A percentile compares a stretch with the other conserved stretches of the same genome.
Evolutionary conservation across 148 eudicot genomes (phyloP).

Genomic region (Spergularia bocconei): DNA sequence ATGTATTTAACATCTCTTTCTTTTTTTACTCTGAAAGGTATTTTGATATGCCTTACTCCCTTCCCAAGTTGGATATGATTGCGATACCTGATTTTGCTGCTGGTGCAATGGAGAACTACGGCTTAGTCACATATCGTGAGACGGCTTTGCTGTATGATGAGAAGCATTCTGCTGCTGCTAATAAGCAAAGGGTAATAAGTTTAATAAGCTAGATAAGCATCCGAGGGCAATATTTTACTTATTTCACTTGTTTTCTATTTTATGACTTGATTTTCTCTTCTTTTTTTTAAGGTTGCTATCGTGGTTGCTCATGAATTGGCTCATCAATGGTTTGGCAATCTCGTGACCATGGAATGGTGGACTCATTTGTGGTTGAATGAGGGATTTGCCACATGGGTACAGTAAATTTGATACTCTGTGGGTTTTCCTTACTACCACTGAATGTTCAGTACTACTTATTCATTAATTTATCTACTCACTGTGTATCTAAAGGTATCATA

Average conservation of each 20-base stretch:
- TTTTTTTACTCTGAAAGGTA: constrained; percentile 41
- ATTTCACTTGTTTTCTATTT: constrained; percentile 1
- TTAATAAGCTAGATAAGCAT: constrained; percentile 13
- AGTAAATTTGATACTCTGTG: neutral
- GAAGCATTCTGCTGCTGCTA: constrained; percentile 87
- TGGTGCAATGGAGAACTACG: constrained; percentile 99
- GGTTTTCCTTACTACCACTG: neutral
- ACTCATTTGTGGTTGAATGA: constrained; percentile 96
- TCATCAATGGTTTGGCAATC: constrained; percentile 99
- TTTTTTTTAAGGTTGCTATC: constrained; percentile 67
- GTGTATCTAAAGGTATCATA: constrained; percentile 66
- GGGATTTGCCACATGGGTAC: constrained; percentile 98
- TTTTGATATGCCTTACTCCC: constrained; percentile 80
- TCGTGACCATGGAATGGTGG: constrained; percentile 99
- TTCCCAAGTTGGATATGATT: constrained; percentile 93
- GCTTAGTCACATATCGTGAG: constrained; percentile 92
- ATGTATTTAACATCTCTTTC: neutral
- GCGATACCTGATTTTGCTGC: constrained; percentile 98
- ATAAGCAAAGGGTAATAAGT: constrained; percentile 86
- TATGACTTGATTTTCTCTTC: constrained; percentile 7
- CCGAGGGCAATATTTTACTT: constrained; percentile 1
- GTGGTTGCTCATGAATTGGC: constrained; percentile 98
- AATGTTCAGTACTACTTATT: neutral
- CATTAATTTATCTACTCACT: constrained; percentile 2
- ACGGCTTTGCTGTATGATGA: constrained; percentile 94